Percentiles rank a stretch among this genome's conserved stretches.
Evolutionary conservation across 2,329 filamentous ascomycete species (phyloP).

Genomic region (Fonsecaea multimorphosa): DNA sequence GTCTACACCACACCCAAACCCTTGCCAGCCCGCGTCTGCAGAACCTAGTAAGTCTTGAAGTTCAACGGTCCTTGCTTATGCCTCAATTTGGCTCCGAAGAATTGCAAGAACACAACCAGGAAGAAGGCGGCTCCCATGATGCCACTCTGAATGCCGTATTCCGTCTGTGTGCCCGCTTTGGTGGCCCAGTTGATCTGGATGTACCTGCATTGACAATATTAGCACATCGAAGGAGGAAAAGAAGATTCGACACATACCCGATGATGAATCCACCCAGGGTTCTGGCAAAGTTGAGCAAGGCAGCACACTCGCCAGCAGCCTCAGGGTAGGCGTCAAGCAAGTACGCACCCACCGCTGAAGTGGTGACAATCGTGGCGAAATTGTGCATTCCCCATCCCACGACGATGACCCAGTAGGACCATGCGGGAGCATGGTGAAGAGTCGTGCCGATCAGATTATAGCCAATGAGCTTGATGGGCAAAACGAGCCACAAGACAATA

Average conservation of each 20-base stretch:
- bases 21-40: neutral
- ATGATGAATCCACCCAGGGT: slow-evolving; percentile 54
- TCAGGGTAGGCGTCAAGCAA: slow-evolving; percentile 61
- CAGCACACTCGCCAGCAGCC: slow-evolving; percentile 58
- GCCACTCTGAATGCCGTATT: slow-evolving; percentile 54
- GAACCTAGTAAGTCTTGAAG: slow-evolving; percentile 40
- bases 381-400: slow-evolving; percentile 59
- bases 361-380: slow-evolving; percentile 62
- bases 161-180: slow-evolving; percentile 50
- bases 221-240: neutral
- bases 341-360: slow-evolving; percentile 58
- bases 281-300: slow-evolving; percentile 58
- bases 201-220: slow-evolving; percentile 10
- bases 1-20: neutral
- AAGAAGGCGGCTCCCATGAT: slow-evolving; percentile 48
- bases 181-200: slow-evolving; percentile 57
- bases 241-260: slow-evolving; percentile 41
- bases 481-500: slow-evolving; percentile 53
- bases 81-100: slow-evolving; percentile 47
- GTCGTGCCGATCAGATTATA: slow-evolving; percentile 40
- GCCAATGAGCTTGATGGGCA: slow-evolving; percentile 55
- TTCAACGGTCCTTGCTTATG: slow-evolving; percentile 45
- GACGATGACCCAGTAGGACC: slow-evolving; percentile 55
- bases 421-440: slow-evolving; percentile 33
- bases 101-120: slow-evolving; percentile 45